Evolutionary conservation across 768 basidiomycete species (phyloP).

Genomic region (Leccinum subgranulosum): DNA sequence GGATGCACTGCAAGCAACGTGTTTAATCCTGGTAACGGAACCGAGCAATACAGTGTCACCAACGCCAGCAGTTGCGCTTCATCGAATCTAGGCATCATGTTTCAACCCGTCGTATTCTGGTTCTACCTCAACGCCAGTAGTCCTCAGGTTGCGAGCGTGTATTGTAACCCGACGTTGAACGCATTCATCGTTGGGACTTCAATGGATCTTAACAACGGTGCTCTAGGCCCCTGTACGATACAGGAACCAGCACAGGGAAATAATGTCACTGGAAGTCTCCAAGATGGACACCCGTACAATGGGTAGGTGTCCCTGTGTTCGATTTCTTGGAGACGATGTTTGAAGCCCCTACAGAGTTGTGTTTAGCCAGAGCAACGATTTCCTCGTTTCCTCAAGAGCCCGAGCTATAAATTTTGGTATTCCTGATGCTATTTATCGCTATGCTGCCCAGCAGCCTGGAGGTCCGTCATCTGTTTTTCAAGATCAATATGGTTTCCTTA

Average conservation of each 20-base stretch:
- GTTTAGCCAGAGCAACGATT: constrained; percentile 35
- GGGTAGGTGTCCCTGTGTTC: constrained; percentile 39
- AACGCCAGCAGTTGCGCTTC: constrained; percentile 33
- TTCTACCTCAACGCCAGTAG: constrained; percentile 42
- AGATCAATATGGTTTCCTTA: constrained; percentile 47
- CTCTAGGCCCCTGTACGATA: constrained; percentile 37
- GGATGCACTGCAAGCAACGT: constrained; percentile 42
- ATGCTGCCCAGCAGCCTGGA: constrained; percentile 40
- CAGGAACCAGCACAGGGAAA: constrained; percentile 32
- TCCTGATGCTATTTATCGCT: constrained; percentile 57
- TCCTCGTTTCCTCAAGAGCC: constrained; percentile 52
- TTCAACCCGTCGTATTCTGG: constrained; percentile 69
- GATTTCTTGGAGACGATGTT: neutral
- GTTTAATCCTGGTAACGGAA: constrained; percentile 38
- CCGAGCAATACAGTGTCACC: constrained; percentile 49
- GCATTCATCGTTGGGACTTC: constrained; percentile 42
- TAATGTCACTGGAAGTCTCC: constrained; percentile 48
- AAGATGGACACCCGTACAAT: constrained; percentile 53
- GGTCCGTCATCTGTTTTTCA: constrained; percentile 49
- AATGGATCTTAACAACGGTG: constrained; percentile 42
- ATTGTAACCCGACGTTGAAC: constrained; percentile 53
- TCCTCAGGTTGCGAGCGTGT: constrained; percentile 47
- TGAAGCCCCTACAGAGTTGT: constrained; percentile 35
- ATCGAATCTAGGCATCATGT: constrained; percentile 32
- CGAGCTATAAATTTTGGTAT: constrained; percentile 48